Conservation (phyloP, 2,329 filamentous ascomycete genomes). For the Blumeria graminis region DNA sequence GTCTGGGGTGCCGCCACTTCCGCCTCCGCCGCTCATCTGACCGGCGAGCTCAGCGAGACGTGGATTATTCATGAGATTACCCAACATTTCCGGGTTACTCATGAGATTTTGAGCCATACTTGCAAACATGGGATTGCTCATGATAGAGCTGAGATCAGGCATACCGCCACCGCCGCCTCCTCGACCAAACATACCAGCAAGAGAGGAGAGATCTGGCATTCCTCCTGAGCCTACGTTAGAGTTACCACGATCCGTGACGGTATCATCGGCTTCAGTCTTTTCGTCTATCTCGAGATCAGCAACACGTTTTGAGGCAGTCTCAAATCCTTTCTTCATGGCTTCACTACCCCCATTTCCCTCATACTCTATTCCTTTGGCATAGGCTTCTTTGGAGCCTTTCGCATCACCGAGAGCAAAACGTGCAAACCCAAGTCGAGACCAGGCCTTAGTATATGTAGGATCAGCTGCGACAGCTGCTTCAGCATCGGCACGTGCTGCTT, state of each 20-base stretch:
- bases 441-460: conserved; percentile 88
- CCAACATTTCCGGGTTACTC: conserved; percentile 85
- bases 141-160: conserved; percentile 67
- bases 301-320: conserved; percentile 73
- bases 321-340: conserved; percentile 89
- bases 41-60: conserved; percentile 69
- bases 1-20: conserved; percentile 65
- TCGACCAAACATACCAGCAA: conserved; percentile 50
- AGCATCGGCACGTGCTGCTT: conserved; percentile 63
- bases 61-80: conserved; percentile 85
- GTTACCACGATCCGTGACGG: conserved; percentile 24
- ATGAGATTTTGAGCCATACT: conserved; percentile 94
- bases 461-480: conserved; percentile 76
- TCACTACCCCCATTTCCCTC: conserved; percentile 89
- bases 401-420: conserved; percentile 80
- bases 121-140: conserved; percentile 97
- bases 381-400: conserved; percentile 82
- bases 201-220: conserved; percentile 44
- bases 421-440: conserved; percentile 79
- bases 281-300: conserved; percentile 44
- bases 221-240: conserved; percentile 25
- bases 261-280: conserved; percentile 22
- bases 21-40: conserved; percentile 25
- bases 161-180: conserved; percentile 48
- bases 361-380: conserved; percentile 73